Percentiles rank a stretch among this genome's conserved stretches.
Evolutionary conservation across 148 eudicot genomes (phyloP).

Genomic region (Vaccinium vitisidaea): DNA sequence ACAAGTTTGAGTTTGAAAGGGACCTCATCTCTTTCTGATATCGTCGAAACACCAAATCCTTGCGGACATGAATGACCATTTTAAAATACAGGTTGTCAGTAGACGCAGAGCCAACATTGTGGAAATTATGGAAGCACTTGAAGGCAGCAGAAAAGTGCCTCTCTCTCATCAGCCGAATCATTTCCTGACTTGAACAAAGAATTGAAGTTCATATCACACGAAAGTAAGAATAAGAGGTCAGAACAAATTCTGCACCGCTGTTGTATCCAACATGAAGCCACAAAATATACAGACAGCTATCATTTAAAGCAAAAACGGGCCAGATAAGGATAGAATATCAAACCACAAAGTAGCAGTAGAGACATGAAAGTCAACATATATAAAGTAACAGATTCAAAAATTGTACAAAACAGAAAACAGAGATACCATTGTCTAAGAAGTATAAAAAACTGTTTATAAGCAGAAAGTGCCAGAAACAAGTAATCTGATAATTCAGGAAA

Average conservation of each 20-base stretch:
- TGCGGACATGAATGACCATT: conserved; percentile 90
- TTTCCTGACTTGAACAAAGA: conserved; percentile 54
- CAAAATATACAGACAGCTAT: neutral
- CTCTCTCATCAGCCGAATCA: conserved; percentile 78
- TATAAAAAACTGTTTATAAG: neutral
- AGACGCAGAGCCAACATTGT: conserved; percentile 48
- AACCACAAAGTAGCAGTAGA: neutral
- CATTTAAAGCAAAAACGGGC: neutral
- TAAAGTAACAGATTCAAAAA: neutral
- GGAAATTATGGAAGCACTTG: conserved; percentile 78
- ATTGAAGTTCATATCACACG: neutral
- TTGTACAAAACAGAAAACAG: neutral
- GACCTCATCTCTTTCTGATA: conserved; percentile 99
- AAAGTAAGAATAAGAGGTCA: neutral
- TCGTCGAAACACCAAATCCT: conserved; percentile 73
- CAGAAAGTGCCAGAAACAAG: neutral
- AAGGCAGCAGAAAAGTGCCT: conserved; percentile 78
- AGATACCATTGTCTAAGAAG: neutral
- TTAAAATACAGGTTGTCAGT: conserved; percentile 61
- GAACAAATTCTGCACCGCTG: neutral
- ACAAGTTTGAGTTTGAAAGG: neutral
- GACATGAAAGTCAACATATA: neutral
- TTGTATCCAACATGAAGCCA: too few relatives aligned
- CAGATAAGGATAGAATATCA: neutral
- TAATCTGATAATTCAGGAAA: neutral